Base-by-base conservation (phyloP, 2,329 filamentous ascomycete species). In the Colletotrichum filicis region DNA sequence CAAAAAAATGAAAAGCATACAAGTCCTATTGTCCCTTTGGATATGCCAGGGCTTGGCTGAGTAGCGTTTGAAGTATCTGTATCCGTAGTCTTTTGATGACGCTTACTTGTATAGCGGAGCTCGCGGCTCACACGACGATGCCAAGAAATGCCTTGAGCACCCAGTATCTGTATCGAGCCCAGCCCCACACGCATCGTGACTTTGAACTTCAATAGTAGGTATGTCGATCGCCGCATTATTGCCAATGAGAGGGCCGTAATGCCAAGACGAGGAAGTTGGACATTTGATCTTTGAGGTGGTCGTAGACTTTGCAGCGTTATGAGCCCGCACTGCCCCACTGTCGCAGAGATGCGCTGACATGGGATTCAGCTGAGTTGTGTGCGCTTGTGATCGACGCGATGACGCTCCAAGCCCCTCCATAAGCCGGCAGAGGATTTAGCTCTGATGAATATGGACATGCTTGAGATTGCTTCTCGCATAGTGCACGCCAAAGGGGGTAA, bases 281-380 rank as follows among this genome's bases (percentile, higher is more conserved):
- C 59, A 24, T 30, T 49, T 63, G 59, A 59, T 64, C 5, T 26
- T 60, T 30, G 28, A 32, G 9, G 32, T 22, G 7, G 46, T 4
- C 19, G 6, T 49, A 49, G 42, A n/a, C 42, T 49, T 49, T n/a
- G 6, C 42, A 30, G 22, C 26, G 19, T n/a, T 30, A 11, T 22
- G 46, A 32, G 26, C 46, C 53, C 52, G 32, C 62, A 42, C 59
- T 42, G 69, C 65, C 69, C 68, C 66, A 14, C 22, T 55, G 42
- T 24, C 59, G n/a, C 30, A 68, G 19, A 22, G n/a, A 22, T 53
- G 30, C 24, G 64, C 22, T 62, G 35, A 64, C 22, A 52, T 35
- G 49, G 57, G 26, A 66, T 49, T 30, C 46, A 55, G 22, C 22
- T 37, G 46, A 37, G 28, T 30, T 26, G 3, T 14, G n/a, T 11